These are phyloP conservation scores for Musa schizocarpa DNA, from an alignment of 176 grass and related monocot species.

Conservation along the genomic window DNA sequence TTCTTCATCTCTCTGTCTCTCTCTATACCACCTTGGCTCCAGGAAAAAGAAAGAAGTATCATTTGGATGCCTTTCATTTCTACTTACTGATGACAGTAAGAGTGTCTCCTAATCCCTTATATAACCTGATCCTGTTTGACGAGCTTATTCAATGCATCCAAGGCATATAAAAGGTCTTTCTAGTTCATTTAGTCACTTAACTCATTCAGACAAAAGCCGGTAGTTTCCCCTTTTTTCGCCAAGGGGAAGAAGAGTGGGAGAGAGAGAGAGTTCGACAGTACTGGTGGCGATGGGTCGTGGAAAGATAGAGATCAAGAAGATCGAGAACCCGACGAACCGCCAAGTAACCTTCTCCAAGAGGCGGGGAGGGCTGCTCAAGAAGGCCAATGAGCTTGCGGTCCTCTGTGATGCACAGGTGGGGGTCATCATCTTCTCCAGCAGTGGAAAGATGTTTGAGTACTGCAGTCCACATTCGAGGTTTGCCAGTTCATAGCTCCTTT, in stretches of 20 bases:
- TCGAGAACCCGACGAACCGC: constrained; percentile 67
- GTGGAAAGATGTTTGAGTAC: constrained; percentile 72
- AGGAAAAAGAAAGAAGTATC: background rate
- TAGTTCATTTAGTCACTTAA: no score
- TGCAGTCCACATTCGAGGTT: constrained; percentile 51
- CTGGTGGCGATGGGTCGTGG: constrained; percentile 51
- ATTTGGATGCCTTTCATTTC: constrained; percentile 6
- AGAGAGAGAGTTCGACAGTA: constrained; percentile 1
- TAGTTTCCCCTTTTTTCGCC: background rate
- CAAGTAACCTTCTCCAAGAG: constrained; percentile 81
- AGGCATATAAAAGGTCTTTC: no score
- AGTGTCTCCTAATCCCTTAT: no score
- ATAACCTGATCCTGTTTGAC: background rate
- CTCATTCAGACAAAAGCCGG: no score
- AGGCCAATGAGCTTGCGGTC: constrained; percentile 69
- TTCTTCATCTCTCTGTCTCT: no score
- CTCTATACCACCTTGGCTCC: background rate
- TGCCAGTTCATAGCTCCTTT: background rate
- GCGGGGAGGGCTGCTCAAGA: constrained; percentile 65
- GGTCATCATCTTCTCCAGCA: constrained; percentile 71
- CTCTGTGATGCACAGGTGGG: constrained; percentile 66
- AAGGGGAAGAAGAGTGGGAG: background rate
- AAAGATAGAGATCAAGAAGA: constrained; percentile 78
- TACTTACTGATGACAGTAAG: constrained; percentile 4
- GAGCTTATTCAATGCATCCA: no score